These are phyloP conservation scores for Escovopsis sp. DNA, from an alignment of 2,329 filamentous ascomycete species.

Conservation along the genomic window DNA sequence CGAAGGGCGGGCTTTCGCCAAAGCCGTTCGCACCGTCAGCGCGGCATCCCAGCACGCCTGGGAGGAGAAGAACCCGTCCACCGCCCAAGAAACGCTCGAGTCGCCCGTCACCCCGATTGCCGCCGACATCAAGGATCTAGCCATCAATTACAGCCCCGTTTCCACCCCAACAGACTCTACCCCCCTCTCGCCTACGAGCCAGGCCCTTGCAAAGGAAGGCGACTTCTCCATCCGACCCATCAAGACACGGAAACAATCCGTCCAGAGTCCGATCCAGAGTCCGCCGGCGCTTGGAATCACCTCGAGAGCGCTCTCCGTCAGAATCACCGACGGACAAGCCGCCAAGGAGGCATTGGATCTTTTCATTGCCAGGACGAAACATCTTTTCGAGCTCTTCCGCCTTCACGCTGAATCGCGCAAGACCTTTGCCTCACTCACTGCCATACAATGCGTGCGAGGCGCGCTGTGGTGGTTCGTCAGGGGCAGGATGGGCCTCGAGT, in stretches of 20 bases:
- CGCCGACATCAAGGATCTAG: constrained; percentile 9
- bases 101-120: constrained; percentile 15
- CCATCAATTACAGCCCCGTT: constrained; percentile 26
- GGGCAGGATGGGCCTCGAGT: constrained; percentile 62
- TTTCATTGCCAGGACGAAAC: constrained; percentile 55
- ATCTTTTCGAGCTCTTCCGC: constrained; percentile 61
- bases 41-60: constrained; percentile 18
- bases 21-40: constrained; percentile 25
- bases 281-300: constrained; percentile 11
- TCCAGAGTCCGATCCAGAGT: background rate
- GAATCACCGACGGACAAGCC: constrained; percentile 29
- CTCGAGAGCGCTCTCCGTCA: constrained; percentile 20
- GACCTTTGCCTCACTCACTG: constrained; percentile 45
- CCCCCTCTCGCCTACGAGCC: constrained; percentile 11
- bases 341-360: constrained; percentile 51
- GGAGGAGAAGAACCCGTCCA: constrained; percentile 13
- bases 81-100: constrained; percentile 8
- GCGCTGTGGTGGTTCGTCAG: constrained; percentile 83
- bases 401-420: constrained; percentile 61
- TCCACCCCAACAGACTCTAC: constrained; percentile 14
- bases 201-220: background rate
- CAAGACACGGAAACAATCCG: constrained; percentile 12
- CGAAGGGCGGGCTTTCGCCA: constrained; percentile 42
- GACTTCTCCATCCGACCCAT: constrained; percentile 10
- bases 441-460: constrained; percentile 54